Conservation (phyloP, 805 yeast species). For the Torulaspora maleeae region DNA sequence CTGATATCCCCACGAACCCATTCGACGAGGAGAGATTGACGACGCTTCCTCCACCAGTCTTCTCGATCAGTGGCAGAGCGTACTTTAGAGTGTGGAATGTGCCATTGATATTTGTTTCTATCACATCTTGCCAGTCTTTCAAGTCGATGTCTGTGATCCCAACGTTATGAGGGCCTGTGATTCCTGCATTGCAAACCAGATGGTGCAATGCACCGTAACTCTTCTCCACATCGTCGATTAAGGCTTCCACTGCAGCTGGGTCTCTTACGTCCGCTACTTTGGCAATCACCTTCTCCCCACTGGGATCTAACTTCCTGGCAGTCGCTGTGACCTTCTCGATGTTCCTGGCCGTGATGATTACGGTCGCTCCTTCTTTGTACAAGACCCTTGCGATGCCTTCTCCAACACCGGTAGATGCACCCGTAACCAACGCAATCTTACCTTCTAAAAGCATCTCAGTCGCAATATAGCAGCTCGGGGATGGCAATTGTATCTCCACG, state of each 20-base stretch:
- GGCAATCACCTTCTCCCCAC: not conserved
- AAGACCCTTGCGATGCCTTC: not conserved
- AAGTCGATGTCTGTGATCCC: not conserved
- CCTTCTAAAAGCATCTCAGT: not conserved
- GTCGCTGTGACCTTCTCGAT: not conserved
- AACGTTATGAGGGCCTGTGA: not conserved
- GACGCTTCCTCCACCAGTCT: not conserved
- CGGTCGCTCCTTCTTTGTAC: not conserved
- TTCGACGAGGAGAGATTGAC: not conserved
- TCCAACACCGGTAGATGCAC: slow-evolving; percentile 1
- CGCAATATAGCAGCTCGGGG: not conserved
- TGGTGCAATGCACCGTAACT: not conserved
- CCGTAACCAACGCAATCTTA: not conserved
- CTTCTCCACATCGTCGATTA: not conserved
- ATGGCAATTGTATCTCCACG: not conserved
- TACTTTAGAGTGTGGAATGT: not conserved
- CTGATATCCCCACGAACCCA: slow-evolving; percentile 1
- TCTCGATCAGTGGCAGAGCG: not conserved
- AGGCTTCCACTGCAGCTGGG: not conserved
- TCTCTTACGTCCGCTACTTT: not conserved
- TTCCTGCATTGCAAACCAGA: not conserved
- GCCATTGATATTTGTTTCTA: not conserved
- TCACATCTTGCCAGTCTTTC: slow-evolving; percentile 1
- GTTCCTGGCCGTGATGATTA: not conserved
- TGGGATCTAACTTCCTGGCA: not conserved